Conservation (phyloP, 495 filamentous ascomycete genomes). For the Penicillium ochrochloron region DNA sequence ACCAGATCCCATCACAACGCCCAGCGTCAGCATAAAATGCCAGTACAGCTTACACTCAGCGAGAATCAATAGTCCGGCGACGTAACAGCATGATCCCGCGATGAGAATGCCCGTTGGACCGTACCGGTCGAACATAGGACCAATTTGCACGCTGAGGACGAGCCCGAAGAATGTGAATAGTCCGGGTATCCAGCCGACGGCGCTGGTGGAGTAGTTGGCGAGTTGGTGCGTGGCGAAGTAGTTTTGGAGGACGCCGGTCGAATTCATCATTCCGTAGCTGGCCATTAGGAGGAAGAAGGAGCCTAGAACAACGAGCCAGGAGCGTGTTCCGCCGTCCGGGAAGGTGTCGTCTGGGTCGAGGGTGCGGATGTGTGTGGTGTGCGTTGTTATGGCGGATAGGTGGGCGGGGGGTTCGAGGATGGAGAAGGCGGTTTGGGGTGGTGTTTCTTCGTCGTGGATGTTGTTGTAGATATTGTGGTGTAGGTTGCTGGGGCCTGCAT, state of each 20-base stretch:
- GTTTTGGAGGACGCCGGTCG: slow-evolving; percentile 64
- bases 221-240: slow-evolving; percentile 67
- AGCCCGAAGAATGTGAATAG: slow-evolving; percentile 66
- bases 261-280: slow-evolving; percentile 66
- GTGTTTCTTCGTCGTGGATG: slow-evolving; percentile 9
- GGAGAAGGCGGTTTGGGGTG: slow-evolving; percentile 26
- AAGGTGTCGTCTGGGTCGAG: slow-evolving; percentile 42
- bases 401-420: slow-evolving; percentile 30
- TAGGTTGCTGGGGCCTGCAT: background rate
- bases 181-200: slow-evolving; percentile 69
- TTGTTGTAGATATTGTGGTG: background rate
- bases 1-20: slow-evolving; percentile 60
- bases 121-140: slow-evolving; percentile 67
- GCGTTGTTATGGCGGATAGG: slow-evolving; percentile 28
- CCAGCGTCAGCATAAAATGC: slow-evolving; percentile 68
- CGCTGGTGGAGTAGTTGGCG: slow-evolving; percentile 53
- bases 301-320: slow-evolving; percentile 67
- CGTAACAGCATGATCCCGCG: slow-evolving; percentile 54
- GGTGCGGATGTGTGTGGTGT: slow-evolving; percentile 25
- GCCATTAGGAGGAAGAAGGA: slow-evolving; percentile 65
- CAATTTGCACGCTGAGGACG: slow-evolving; percentile 64
- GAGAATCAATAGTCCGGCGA: slow-evolving; percentile 58
- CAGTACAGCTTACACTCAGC: slow-evolving; percentile 60
- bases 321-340: slow-evolving; percentile 63
- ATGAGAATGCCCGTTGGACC: slow-evolving; percentile 59